Evolutionary conservation across 2,329 filamentous ascomycete genomes (phyloP).

Genomic region (Hypoxylon sp.): DNA sequence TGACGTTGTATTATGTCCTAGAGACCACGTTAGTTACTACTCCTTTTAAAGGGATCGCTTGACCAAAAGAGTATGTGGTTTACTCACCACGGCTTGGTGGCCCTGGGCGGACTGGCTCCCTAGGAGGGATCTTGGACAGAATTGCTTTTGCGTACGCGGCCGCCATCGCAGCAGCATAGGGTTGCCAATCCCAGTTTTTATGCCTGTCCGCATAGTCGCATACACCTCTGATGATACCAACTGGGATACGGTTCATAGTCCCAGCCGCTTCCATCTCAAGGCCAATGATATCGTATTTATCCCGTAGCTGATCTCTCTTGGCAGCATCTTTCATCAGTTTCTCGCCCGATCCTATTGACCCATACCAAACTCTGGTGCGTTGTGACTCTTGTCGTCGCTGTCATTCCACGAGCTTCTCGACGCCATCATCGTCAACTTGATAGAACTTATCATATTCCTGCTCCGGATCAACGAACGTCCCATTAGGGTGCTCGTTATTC

Average conservation of each 20-base stretch:
- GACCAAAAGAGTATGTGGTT: neutral
- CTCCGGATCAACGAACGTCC: slow-evolving; percentile 46
- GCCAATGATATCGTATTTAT: slow-evolving; percentile 44
- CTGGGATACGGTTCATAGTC: slow-evolving; percentile 46
- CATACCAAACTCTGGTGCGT: slow-evolving; percentile 48
- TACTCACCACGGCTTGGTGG: neutral
- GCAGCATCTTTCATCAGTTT: slow-evolving; percentile 44
- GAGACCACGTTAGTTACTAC: neutral
- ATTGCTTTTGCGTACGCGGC: slow-evolving; percentile 44
- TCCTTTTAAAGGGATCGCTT: neutral
- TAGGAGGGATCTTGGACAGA: slow-evolving; percentile 30
- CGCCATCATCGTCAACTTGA: slow-evolving; percentile 12
- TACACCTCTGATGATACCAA: slow-evolving; percentile 46
- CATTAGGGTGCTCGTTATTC: slow-evolving; percentile 35
- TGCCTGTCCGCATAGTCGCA: slow-evolving; percentile 48
- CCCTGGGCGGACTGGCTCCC: neutral
- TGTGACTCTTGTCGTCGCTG: slow-evolving; percentile 23
- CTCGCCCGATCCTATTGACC: slow-evolving; percentile 47
- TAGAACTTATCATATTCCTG: slow-evolving; percentile 44
- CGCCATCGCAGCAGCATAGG: slow-evolving; percentile 48
- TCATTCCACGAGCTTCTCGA: slow-evolving; percentile 21
- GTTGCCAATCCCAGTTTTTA: slow-evolving; percentile 49
- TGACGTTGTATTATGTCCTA: neutral
- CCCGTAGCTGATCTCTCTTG: slow-evolving; percentile 39
- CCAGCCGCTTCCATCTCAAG: slow-evolving; percentile 49